A percentile compares a stretch with the other conserved stretches of the same genome.
phyloP scores from a whole-genome alignment of 768 basidiomycete genomes.

The Suillus decipiens region DNA sequence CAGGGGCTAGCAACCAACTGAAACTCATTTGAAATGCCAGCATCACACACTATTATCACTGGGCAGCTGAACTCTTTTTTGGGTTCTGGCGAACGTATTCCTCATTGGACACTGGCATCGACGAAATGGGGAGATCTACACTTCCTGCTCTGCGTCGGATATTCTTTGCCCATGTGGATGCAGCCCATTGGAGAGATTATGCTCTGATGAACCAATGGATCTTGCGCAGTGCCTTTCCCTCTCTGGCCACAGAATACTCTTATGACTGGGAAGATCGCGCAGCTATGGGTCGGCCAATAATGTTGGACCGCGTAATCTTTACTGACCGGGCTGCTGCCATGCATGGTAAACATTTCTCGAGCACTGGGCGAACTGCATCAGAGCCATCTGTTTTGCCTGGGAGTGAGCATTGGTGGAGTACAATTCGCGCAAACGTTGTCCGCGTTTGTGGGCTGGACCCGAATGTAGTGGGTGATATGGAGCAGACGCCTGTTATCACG shows the following conservation, averaged over 20 bases:
- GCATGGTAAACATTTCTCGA: slow-evolving; percentile 61
- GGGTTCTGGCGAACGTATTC: slow-evolving; percentile 93
- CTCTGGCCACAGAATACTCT: slow-evolving; percentile 74
- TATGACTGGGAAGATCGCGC: slow-evolving; percentile 85
- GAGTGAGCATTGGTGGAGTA: slow-evolving; percentile 82
- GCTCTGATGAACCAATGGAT: slow-evolving; percentile 91
- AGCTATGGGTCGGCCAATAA: slow-evolving; percentile 65
- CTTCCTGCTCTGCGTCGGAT: slow-evolving; percentile 77
- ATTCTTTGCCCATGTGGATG: slow-evolving; percentile 73
- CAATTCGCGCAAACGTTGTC: slow-evolving; percentile 71
- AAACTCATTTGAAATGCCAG: slow-evolving; percentile 36
- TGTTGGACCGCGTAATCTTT: slow-evolving; percentile 86
- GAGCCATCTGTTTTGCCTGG: slow-evolving; percentile 76
- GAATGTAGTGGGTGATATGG: slow-evolving; percentile 44
- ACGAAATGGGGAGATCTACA: slow-evolving; percentile 61
- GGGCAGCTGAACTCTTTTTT: slow-evolving; percentile 89
- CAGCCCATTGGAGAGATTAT: slow-evolving; percentile 87
- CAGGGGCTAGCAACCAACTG: neutral
- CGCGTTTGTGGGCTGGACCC: slow-evolving; percentile 64
- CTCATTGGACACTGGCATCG: slow-evolving; percentile 72
- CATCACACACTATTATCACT: slow-evolving; percentile 93
- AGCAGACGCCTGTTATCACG: slow-evolving; percentile 75
- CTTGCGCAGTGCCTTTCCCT: slow-evolving; percentile 78
- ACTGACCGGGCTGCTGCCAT: slow-evolving; percentile 87
- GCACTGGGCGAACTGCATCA: slow-evolving; percentile 76